Evolutionary conservation across 768 basidiomycete species (phyloP).

Genomic region (Suillus discolor): DNA sequence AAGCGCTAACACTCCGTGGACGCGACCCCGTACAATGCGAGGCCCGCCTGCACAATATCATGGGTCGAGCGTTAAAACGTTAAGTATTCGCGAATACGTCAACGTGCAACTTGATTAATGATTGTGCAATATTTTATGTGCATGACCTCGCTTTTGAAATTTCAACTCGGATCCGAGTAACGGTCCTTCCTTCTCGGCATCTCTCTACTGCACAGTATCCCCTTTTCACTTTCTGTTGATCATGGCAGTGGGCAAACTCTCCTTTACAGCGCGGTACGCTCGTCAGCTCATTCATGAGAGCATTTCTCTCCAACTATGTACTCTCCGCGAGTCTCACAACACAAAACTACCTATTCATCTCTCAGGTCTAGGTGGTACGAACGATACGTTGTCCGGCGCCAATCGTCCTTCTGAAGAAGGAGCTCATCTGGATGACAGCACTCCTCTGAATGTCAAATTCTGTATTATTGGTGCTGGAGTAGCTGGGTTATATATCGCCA

Average conservation of each 20-base stretch:
- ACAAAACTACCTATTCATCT: no score
- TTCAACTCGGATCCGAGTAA: background rate
- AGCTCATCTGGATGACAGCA: background rate
- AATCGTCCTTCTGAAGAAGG: background rate
- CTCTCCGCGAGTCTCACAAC: background rate
- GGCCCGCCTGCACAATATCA: no score
- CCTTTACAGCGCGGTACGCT: background rate
- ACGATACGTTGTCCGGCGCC: background rate
- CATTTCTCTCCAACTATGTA: background rate
- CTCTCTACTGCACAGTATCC: background rate
- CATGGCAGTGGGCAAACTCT: background rate
- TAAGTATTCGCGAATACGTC: no score
- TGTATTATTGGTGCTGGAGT: slow-evolving; percentile 21
- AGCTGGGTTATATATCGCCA: slow-evolving; percentile 21
- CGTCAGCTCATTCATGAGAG: background rate
- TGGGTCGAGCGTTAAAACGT: no score
- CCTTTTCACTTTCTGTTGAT: background rate
- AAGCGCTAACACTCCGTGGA: no score
- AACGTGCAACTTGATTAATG: no score
- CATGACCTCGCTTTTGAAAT: background rate
- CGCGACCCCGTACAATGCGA: no score
- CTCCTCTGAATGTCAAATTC: slow-evolving; percentile 1
- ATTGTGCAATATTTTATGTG: background rate
- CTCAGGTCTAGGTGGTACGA: background rate
- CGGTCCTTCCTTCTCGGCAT: background rate